phyloP scores from a whole-genome alignment of 352 stramenopile species.

The Halophytophthora polymorphica region DNA sequence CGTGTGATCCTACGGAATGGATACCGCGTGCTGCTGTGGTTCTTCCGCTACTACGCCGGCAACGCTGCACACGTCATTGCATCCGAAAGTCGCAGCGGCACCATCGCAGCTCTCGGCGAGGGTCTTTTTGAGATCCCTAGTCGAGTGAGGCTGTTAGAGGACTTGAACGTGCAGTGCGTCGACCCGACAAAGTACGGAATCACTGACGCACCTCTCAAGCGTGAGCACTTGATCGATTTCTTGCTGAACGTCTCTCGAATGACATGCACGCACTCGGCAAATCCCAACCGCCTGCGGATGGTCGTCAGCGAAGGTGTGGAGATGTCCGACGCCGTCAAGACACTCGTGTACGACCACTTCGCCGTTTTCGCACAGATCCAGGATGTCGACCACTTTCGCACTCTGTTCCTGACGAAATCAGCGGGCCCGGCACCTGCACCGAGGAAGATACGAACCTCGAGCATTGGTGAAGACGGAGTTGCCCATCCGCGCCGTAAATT shows the following conservation, averaged over 20 bases:
- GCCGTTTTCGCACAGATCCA: constrained; percentile 58
- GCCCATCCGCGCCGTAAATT: constrained; percentile 12
- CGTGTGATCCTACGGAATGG: constrained; percentile 29
- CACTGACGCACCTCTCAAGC: constrained; percentile 39
- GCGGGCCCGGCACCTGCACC: background rate
- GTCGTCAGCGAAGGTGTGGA: constrained; percentile 54
- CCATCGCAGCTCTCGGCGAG: constrained; percentile 9
- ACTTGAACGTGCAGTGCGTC: constrained; percentile 52
- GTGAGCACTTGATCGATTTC: constrained; percentile 47
- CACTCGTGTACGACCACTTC: constrained; percentile 53
- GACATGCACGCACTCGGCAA: constrained; percentile 33
- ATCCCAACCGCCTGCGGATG: constrained; percentile 35
- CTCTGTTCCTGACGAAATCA: constrained; percentile 41
- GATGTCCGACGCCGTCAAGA: constrained; percentile 47
- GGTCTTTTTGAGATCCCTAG: constrained; percentile 49
- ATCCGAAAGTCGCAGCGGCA: constrained; percentile 6
- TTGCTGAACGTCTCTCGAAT: constrained; percentile 48
- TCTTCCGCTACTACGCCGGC: constrained; percentile 58
- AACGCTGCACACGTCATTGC: constrained; percentile 12
- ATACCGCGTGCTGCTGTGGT: constrained; percentile 62
- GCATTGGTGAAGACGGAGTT: too few species aligned
- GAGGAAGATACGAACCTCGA: too few species aligned
- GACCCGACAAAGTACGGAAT: constrained; percentile 47
- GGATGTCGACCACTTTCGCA: constrained; percentile 56
- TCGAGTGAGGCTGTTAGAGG: constrained; percentile 49